Evolutionary conservation across 257 asterid species (phyloP), one percentile per base, ranked within the genome.

Genomic region (Hygrophila difformis): DNA sequence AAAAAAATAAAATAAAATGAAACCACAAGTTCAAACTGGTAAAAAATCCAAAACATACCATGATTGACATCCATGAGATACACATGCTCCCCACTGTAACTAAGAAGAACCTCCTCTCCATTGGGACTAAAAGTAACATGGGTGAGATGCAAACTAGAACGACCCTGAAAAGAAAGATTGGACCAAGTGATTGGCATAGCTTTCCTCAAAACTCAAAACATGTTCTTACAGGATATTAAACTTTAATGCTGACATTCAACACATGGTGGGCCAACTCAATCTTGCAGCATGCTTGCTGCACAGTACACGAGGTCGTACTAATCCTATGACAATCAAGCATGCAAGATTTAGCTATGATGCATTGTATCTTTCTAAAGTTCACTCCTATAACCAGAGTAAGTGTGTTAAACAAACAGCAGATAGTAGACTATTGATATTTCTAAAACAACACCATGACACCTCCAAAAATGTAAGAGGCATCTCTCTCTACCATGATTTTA

Each of bases 51-150:
- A 37, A 18, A 51, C 67, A 20, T 75, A 87, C 95, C 86, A 3
- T 63, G 66, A 69, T 80, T 78, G 44, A 69, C 78, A 71, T 86
- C 93, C 97, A 91, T 91, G 63, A 91, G 70, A 75, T 86, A 91
- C 23, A 76, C 95, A 60, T 86, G 92, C 74, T 91, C 97, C 65
- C 95, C 99, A 12, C 95, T 80, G 47, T 91, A 91, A 71, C 87
- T 91, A 66, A 91, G 92, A 46, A 91, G 93, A 56, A 91, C 82
- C 81, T 91, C 99, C 73, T 80, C 87, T 17, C 94, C 81, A 47
- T 74, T 73, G 26, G 95, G 95, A 69, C 97, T 78, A 67, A 91
- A 91, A 23, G 95, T 35, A 43, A 91, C 94, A 18, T 91, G 99
- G 55, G 97, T 91, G 46, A 81, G 72, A 69, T 86, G 95, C 75